phyloP scores from a whole-genome alignment of 2,329 filamentous ascomycete genomes.

The Alternaria sp. region DNA sequence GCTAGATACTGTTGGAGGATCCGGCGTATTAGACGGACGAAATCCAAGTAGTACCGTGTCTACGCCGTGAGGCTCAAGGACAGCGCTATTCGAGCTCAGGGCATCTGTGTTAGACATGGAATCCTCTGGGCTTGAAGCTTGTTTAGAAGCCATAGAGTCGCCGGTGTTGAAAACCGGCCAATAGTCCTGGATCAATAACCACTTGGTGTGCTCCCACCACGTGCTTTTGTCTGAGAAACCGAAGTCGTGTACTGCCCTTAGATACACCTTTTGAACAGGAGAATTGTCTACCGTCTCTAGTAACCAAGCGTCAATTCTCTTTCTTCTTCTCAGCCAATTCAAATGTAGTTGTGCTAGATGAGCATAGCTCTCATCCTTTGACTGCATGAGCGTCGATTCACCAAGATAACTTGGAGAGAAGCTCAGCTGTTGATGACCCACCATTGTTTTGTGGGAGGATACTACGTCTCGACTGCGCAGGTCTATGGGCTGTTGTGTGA shows the following conservation, averaged over 20 bases:
- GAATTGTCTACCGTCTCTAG: background rate
- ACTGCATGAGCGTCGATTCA: background rate
- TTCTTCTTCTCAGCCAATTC: background rate
- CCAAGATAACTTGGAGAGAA: background rate
- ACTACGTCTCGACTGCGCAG: too few relatives aligned
- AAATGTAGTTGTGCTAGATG: background rate
- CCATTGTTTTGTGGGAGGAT: too few relatives aligned
- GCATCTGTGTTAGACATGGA: background rate
- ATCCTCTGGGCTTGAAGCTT: background rate
- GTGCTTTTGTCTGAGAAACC: background rate
- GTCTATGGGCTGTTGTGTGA: too few relatives aligned
- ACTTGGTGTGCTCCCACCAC: background rate
- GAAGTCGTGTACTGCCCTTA: background rate
- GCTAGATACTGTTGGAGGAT: background rate
- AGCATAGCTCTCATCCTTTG: background rate
- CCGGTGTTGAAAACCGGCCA: background rate
- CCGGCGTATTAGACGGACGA: background rate
- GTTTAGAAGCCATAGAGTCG: background rate
- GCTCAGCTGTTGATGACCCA: too few relatives aligned
- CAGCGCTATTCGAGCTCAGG: background rate
- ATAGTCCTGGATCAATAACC: background rate
- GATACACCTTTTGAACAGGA: background rate
- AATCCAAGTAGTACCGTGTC: background rate
- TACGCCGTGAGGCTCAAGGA: background rate
- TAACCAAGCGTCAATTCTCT: background rate